Conservation (phyloP, 2,329 filamentous ascomycete species). For the Ceratocystis albifundus region DNA sequence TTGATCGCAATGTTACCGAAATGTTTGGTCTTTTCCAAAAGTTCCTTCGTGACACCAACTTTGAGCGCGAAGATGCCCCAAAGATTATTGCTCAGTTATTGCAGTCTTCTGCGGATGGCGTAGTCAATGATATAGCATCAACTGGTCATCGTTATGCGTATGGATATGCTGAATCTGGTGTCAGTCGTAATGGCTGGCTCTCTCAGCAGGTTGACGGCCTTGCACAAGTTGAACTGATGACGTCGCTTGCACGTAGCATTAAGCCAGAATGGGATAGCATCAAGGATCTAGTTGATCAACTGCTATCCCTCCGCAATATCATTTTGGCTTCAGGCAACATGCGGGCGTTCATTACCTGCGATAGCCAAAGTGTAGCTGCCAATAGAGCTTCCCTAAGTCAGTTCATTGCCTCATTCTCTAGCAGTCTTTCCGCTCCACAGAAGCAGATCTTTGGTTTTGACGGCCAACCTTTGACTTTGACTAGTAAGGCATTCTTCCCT, state of each 20-base stretch:
- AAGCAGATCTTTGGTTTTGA: constrained; percentile 17
- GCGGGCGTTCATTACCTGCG: constrained; percentile 77
- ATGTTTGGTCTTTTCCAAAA: constrained; percentile 81
- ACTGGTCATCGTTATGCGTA: constrained; percentile 81
- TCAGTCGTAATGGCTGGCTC: constrained; percentile 60
- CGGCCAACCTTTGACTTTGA: constrained; percentile 16
- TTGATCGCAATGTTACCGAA: constrained; percentile 78
- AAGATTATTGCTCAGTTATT: constrained; percentile 76
- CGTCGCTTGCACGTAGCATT: constrained; percentile 53
- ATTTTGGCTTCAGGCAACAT: constrained; percentile 59
- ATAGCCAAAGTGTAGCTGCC: constrained; percentile 53
- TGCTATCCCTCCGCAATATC: constrained; percentile 73
- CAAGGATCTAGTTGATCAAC: constrained; percentile 63
- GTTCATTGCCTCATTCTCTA: constrained; percentile 38
- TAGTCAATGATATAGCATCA: constrained; percentile 82
- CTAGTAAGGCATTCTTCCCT: constrained; percentile 72
- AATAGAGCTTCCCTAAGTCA: constrained; percentile 61
- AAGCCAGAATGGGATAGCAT: constrained; percentile 58
- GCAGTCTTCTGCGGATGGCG: constrained; percentile 75
- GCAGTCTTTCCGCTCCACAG: constrained; percentile 1
- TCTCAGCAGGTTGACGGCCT: constrained; percentile 83
- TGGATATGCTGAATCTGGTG: constrained; percentile 66
- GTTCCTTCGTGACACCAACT: constrained; percentile 77
- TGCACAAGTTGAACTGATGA: constrained; percentile 75
- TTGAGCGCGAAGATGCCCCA: constrained; percentile 70